Evolutionary conservation across 768 basidiomycete species (phyloP).

Genomic region (Lentinula lateritia): DNA sequence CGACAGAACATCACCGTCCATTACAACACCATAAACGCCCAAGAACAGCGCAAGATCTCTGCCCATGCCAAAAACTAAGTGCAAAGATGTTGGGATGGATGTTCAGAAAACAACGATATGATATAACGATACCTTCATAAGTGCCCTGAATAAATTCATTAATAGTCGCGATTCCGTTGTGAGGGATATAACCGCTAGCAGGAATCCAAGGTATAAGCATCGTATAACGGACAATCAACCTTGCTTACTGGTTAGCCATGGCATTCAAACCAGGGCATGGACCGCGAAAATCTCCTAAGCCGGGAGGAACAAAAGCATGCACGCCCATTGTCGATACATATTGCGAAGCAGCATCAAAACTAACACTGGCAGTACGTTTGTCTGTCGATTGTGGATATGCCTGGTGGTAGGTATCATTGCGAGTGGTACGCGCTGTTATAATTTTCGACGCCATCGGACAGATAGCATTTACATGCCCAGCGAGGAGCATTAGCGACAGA

Average conservation of each 20-base stretch:
- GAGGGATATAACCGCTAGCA: neutral
- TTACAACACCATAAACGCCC: neutral
- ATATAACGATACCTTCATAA: neutral
- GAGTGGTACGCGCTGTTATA: too few species aligned
- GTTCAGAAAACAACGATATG: neutral
- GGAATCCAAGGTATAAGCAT: neutral
- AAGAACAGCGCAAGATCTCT: neutral
- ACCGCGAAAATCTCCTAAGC: neutral
- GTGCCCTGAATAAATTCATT: neutral
- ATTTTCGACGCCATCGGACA: too few species aligned
- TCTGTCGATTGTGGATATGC: neutral
- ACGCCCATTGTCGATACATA: neutral
- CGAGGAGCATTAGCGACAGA: neutral
- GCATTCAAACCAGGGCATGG: slow-evolving; percentile 24
- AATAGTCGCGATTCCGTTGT: neutral
- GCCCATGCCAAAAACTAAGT: neutral
- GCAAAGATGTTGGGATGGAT: neutral
- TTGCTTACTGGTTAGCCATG: slow-evolving; percentile 19
- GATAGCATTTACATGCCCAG: neutral
- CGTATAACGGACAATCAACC: too few species aligned
- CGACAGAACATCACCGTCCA: neutral
- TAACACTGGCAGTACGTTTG: neutral
- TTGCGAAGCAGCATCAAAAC: neutral
- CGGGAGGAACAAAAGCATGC: neutral
- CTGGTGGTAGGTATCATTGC: neutral